Base-by-base conservation (phyloP, 495 filamentous ascomycete species). In the Lentithecium fluviatile region DNA sequence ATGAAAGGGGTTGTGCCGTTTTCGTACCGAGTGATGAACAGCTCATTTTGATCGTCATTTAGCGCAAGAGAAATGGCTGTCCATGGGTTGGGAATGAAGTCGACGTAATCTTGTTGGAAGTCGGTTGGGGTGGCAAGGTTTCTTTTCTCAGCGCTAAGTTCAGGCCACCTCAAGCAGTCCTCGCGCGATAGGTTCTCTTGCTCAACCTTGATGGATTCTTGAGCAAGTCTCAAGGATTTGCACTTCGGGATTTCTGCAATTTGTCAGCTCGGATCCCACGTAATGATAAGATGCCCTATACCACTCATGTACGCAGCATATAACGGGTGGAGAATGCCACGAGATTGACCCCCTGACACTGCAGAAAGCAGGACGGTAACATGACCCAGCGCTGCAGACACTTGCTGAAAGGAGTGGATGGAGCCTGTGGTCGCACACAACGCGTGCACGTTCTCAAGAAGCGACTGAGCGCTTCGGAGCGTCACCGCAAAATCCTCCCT, bases 31-130 rank as follows among this genome's bases (percentile, higher is more conserved):
- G 88, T 90, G 40, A 96, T 83, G 59, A 86, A 87, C 13, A 98
- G 85, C 61, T 97, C 93, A 12, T 88, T 85, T 8, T 77, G 79
- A 51, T 83, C 85, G 32, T 94, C 89, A 68, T 86, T 93, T 17
- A 97, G 69, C 0, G 89, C 86, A 25, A 98, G 75, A 0, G 93
- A 97, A 7, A 97, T 75, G 5, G 89, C 90, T 38, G 85, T 90
- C 94, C 94, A 98, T 21, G 78, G 72, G 20, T 77, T 72, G 0
- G 94, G 95, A 26, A 97, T 84, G 54, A 95, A 89, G 65, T 93
- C 88, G 59, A 91, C 76, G 68, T 85, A 91, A 34, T 90, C 82
- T 42, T 74, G 72, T 67, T 89, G 86, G 62, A 91, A 88, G 8
- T 69, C 46, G 11, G 36, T 32, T 64, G 73, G 52, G 73, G 73